A percentile compares a stretch with the other conserved stretches of the same genome.
Evolutionary conservation across 257 asterid species (phyloP).

Genomic region (Datura wrightii): DNA sequence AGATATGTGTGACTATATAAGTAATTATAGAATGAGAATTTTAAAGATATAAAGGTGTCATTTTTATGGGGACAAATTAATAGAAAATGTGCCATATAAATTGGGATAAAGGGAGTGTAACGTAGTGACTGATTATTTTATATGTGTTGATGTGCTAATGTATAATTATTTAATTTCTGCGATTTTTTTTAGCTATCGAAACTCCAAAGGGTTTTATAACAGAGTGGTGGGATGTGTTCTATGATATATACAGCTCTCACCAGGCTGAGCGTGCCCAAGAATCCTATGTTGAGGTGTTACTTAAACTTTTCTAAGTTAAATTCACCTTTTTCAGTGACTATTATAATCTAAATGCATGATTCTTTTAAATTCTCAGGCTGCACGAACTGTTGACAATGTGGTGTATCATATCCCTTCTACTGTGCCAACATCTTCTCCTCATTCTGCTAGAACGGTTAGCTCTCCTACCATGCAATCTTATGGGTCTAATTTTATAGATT

Average conservation of each 20-base stretch:
- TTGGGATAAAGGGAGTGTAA: not conserved
- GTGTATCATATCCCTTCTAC: not conserved
- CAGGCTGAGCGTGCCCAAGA: not conserved
- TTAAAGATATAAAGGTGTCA: not conserved
- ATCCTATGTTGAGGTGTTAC: slow-evolving; percentile 28
- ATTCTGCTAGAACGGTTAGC: not conserved
- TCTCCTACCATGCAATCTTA: not conserved
- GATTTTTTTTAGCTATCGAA: not conserved
- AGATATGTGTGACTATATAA: not conserved
- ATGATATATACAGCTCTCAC: slow-evolving; percentile 39
- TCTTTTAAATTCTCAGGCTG: not conserved
- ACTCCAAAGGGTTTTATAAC: slow-evolving; percentile 48
- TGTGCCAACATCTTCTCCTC: slow-evolving; percentile 9
- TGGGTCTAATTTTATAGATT: not conserved
- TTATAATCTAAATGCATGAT: not conserved
- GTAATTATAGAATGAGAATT: not conserved
- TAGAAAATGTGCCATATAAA: not conserved
- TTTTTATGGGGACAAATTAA: not conserved
- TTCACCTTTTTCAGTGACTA: not conserved
- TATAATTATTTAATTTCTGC: not conserved
- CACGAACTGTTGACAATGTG: not conserved
- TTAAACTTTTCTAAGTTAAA: slow-evolving; percentile 1
- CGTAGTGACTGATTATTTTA: not conserved
- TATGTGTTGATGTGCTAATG: not conserved
- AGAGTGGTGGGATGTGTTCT: slow-evolving; percentile 61